phyloP scores from a whole-genome alignment of 2,329 filamentous ascomycete species.

The Beauveria sp. region DNA sequence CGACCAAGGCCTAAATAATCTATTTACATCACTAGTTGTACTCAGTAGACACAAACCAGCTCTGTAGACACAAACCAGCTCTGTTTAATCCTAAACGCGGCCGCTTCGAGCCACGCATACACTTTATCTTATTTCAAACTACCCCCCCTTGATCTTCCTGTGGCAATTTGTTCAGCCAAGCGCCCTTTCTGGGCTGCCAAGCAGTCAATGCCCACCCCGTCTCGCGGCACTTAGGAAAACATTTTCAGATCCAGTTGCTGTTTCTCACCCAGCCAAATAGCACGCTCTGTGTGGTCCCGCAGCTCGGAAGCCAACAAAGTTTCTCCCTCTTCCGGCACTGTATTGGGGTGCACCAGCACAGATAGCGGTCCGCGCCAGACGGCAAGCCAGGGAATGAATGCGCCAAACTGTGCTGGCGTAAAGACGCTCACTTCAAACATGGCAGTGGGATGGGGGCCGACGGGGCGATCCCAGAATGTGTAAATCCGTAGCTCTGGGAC shows the following conservation, averaged over 20 bases:
- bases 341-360: constrained; percentile 77
- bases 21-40: background rate
- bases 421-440: constrained; percentile 95
- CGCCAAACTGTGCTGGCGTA: constrained; percentile 79
- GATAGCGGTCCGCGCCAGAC: constrained; percentile 76
- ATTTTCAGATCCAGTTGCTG: constrained; percentile 31
- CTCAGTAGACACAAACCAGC: background rate
- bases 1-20: constrained; percentile 7
- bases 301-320: constrained; percentile 26
- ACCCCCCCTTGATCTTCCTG: background rate
- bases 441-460: constrained; percentile 74
- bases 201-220: background rate
- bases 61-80: too few species aligned
- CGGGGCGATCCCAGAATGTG: constrained; percentile 63
- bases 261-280: constrained; percentile 67
- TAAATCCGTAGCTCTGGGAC: constrained; percentile 84
- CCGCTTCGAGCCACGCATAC: too few species aligned
- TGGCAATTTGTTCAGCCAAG: background rate
- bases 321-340: constrained; percentile 37
- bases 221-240: background rate
- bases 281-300: constrained; percentile 58
- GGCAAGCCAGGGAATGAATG: constrained; percentile 78
- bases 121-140: too few species aligned
- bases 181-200: background rate
- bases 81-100: too few species aligned